These are phyloP conservation scores for Leccinum ochraceum DNA, from an alignment of 768 basidiomycete genomes.

Conservation along the genomic window DNA sequence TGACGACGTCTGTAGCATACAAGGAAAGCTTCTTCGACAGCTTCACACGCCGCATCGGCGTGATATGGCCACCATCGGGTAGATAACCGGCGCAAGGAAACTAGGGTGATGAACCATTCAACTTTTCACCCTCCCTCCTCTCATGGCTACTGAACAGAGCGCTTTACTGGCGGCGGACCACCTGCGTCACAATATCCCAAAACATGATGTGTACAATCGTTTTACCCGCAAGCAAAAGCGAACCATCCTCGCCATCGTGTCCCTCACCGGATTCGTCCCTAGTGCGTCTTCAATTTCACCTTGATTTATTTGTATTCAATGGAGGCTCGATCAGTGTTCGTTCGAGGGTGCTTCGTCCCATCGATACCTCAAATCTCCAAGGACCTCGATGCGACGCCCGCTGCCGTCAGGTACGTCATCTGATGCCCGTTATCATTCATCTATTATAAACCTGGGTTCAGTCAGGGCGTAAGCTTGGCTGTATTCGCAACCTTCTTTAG, in stretches of 20 bases:
- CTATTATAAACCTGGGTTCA: conserved; percentile 52
- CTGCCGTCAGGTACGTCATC: conserved; percentile 52
- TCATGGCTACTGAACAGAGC: neutral
- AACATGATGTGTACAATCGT: conserved; percentile 49
- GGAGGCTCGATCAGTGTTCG: conserved; percentile 51
- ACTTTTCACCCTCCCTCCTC: neutral
- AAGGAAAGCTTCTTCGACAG: neutral
- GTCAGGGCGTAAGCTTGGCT: neutral
- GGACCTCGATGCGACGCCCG: conserved; percentile 58
- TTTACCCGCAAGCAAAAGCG: conserved; percentile 55
- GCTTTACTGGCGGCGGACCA: neutral
- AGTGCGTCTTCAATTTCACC: conserved; percentile 39
- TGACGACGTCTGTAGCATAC: neutral
- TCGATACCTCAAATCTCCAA: conserved; percentile 71
- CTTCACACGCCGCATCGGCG: neutral
- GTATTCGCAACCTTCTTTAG: conserved; percentile 46
- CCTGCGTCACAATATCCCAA: too few relatives aligned
- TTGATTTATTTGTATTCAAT: neutral
- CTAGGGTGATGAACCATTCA: neutral
- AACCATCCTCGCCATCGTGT: conserved; percentile 55
- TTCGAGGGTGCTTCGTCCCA: conserved; percentile 68
- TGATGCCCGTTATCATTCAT: neutral
- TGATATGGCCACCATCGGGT: neutral
- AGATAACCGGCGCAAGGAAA: neutral
- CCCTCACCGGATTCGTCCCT: conserved; percentile 64